A percentile compares a stretch with the other conserved stretches of the same genome.
Evolutionary conservation across 331 rosid genomes (phyloP).

Genomic region (Quercus lobata): DNA sequence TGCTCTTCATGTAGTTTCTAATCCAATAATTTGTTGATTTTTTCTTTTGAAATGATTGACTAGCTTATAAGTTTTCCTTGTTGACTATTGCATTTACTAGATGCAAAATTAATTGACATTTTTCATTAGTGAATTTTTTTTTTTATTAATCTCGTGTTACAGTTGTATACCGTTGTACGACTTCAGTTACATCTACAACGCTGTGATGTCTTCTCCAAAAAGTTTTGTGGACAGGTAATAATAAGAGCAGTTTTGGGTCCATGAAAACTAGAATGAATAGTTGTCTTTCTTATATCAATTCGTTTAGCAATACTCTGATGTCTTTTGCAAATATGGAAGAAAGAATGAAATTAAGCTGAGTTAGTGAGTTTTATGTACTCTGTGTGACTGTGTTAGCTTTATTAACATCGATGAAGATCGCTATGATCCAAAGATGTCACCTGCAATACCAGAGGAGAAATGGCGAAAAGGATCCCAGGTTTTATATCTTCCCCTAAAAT

Average conservation of each 20-base stretch:
- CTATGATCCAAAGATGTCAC: constrained; percentile 19
- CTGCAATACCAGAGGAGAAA: constrained; percentile 4
- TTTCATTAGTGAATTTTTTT: too few species aligned
- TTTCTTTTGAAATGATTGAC: not conserved
- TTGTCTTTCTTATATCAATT: too few species aligned
- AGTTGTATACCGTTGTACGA: constrained; percentile 24
- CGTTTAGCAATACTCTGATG: not conserved
- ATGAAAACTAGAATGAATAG: not conserved
- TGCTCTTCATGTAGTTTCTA: not conserved
- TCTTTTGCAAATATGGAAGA: not conserved
- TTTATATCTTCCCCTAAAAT: not conserved
- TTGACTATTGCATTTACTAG: not conserved
- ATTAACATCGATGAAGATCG: constrained; percentile 2
- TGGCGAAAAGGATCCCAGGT: constrained; percentile 35
- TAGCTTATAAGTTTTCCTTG: not conserved
- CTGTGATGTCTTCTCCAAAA: constrained; percentile 13
- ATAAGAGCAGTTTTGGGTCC: not conserved
- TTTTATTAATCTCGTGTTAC: not conserved
- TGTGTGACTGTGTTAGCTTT: constrained; percentile 9
- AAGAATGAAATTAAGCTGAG: not conserved
- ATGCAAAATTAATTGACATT: too few species aligned
- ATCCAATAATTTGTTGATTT: not conserved
- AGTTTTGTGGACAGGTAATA: constrained; percentile 24
- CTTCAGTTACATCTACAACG: constrained; percentile 16
- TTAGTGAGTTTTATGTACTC: not conserved